phyloP scores from a whole-genome alignment of 2,329 filamentous ascomycete genomes.

The Cryoendolithus antarcticus region DNA sequence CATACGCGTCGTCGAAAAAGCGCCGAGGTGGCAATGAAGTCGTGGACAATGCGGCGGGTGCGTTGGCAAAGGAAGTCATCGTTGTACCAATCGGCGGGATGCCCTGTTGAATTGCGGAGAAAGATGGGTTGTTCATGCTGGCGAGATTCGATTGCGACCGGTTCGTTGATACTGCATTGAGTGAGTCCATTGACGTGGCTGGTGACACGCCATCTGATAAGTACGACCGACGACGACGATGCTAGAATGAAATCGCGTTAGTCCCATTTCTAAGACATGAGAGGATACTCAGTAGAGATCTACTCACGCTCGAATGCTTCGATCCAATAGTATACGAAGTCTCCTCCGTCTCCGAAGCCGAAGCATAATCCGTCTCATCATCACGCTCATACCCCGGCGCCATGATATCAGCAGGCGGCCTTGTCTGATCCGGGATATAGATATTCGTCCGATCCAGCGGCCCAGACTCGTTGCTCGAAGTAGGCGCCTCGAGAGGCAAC shows the following conservation, averaged over 20 bases:
- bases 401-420: slow-evolving; percentile 83
- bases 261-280: too few species aligned
- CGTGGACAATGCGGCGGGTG: slow-evolving; percentile 22
- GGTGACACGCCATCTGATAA: slow-evolving; percentile 63
- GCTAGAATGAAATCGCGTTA: slow-evolving; percentile 15
- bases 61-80: slow-evolving; percentile 43
- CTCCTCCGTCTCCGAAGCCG: slow-evolving; percentile 69
- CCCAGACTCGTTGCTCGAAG: slow-evolving; percentile 65
- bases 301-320: slow-evolving; percentile 54
- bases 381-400: slow-evolving; percentile 69
- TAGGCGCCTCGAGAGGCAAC: slow-evolving; percentile 80
- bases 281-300: too few species aligned
- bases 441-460: slow-evolving; percentile 83
- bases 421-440: slow-evolving; percentile 75
- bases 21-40: slow-evolving; percentile 54
- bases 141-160: slow-evolving; percentile 44
- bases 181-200: slow-evolving; percentile 82
- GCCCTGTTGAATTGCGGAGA: slow-evolving; percentile 31
- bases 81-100: slow-evolving; percentile 39
- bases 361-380: slow-evolving; percentile 85
- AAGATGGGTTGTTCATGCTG: slow-evolving; percentile 32
- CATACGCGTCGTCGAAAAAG: slow-evolving; percentile 82
- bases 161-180: slow-evolving; percentile 55
- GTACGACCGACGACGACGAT: slow-evolving; percentile 54
- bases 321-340: slow-evolving; percentile 60